phyloP scores from a whole-genome alignment of 768 basidiomycete species.

The Suillus bovinus region DNA sequence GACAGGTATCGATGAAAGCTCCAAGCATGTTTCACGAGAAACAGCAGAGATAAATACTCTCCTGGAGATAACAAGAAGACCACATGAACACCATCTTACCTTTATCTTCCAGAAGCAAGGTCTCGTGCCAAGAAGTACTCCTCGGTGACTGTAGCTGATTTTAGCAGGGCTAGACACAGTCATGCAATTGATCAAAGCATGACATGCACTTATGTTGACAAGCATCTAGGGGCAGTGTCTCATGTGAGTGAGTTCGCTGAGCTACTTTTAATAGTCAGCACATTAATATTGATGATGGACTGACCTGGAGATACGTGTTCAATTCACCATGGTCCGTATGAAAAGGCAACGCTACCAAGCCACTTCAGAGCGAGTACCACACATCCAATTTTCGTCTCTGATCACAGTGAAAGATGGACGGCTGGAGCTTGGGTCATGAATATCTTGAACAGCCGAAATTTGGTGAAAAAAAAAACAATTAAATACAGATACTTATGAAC shows the following conservation, averaged over 20 bases:
- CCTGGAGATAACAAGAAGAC: conserved; percentile 5
- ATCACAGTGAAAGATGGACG: not conserved
- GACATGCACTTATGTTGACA: not conserved
- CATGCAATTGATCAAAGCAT: not conserved
- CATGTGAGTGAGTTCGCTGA: not conserved
- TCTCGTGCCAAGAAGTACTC: conserved; percentile 4
- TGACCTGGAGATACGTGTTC: not conserved
- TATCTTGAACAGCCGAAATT: not conserved
- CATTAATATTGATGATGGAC: not conserved
- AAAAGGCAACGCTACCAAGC: not conserved
- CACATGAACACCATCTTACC: not conserved
- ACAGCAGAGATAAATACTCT: not conserved
- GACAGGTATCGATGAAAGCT: not conserved
- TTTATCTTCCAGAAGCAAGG: not conserved
- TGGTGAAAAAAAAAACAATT: not conserved
- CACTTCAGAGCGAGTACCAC: not conserved
- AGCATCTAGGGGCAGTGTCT: not conserved
- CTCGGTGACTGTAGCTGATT: not conserved
- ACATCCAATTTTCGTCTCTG: not conserved
- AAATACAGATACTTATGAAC: not conserved
- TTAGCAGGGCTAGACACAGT: not conserved
- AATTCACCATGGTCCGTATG: not conserved
- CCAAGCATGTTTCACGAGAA: not conserved
- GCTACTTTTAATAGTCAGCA: not conserved
- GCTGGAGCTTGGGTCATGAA: not conserved